These are phyloP conservation scores for Grosmannia clavigera DNA, from an alignment of 2,329 filamentous ascomycete species.

Conservation along the genomic window DNA sequence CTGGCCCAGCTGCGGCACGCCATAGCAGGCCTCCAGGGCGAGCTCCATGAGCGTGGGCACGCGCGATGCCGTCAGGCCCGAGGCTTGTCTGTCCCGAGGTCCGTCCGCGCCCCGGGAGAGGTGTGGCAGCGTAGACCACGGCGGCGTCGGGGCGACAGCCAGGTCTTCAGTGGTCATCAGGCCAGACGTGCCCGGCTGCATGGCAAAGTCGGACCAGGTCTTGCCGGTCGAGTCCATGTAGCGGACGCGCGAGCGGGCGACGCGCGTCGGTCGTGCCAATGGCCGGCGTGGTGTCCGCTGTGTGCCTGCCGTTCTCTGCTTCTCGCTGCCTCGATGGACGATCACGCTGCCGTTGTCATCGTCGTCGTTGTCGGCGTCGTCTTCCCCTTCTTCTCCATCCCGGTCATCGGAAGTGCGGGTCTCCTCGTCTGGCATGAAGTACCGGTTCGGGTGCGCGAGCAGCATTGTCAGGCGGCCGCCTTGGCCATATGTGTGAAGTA, in stretches of 20 bases:
- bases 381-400: background rate
- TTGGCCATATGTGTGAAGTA: conserved; percentile 27
- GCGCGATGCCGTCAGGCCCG: conserved; percentile 5
- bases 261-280: background rate
- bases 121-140: background rate
- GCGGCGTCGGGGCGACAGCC: background rate
- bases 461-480: conserved; percentile 36
- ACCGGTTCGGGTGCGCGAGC: conserved; percentile 51
- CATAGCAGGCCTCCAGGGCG: conserved; percentile 33
- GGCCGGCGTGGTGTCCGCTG: background rate
- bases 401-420: background rate
- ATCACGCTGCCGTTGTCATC: conserved; percentile 5
- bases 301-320: background rate
- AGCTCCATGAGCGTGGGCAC: conserved; percentile 40
- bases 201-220: conserved; percentile 1
- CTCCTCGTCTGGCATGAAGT: conserved; percentile 25
- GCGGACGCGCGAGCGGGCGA: conserved; percentile 11
- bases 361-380: background rate
- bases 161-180: conserved; percentile 10
- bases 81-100: background rate
- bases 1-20: conserved; percentile 27
- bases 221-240: conserved; percentile 11
- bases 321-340: background rate
- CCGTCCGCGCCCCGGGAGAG: background rate
- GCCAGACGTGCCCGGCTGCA: background rate